Base-by-base conservation (phyloP, 192 early-diverging fungal genomes). In the Lobulomyces angularis region DNA sequence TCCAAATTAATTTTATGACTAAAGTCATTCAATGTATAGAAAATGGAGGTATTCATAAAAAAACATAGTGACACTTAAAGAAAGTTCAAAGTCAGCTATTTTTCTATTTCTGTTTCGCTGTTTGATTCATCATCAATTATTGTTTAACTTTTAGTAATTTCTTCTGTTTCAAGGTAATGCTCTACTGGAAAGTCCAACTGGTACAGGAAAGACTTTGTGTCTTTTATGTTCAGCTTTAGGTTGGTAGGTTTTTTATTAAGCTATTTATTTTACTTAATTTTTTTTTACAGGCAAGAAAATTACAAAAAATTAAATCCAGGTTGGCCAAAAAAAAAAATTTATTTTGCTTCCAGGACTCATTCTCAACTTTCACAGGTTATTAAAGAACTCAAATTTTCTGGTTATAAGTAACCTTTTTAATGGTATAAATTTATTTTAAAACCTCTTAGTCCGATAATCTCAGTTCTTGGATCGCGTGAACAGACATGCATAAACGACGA, bases 121-220 rank as follows among this genome's bases (percentile, higher is more conserved):
- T n/a, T n/a, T n/a, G n/a, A n/a, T n/a, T n/a, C n/a, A n/a, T n/a
- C n/a, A n/a, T n/a, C n/a, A n/a, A n/a, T n/a, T n/a, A n/a, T n/a
- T n/a, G n/a, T n/a, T n/a, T n/a, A n/a, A n/a, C n/a, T n/a, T n/a
- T n/a, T n/a, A n/a, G n/a, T n/a, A n/a, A n/a, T n/a, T n/a, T n/a
- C n/a, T n/a, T n/a, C n/a, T n/a, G n/a, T n/a, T n/a, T n/a, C n/a
- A n/a, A n/a, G n/a, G n/a, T n/a, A 77, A 84, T 48, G 70, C 76
- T 0, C 58, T 87, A 39, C 60, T 84, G n/a, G 79, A 84, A 46
- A 52, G 43, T 1, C 52, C 50, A 21, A 47, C 27, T 49, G 84
- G 84, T 0, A 84, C 85, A 7, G 85, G 85, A 22, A 88, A 88
- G 48, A 80, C 82, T 2, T 43, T 88, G 21, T 77, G 78, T 0